Evolutionary conservation across 257 asterid genomes (phyloP).

Genomic region (Petrea volubilis): DNA sequence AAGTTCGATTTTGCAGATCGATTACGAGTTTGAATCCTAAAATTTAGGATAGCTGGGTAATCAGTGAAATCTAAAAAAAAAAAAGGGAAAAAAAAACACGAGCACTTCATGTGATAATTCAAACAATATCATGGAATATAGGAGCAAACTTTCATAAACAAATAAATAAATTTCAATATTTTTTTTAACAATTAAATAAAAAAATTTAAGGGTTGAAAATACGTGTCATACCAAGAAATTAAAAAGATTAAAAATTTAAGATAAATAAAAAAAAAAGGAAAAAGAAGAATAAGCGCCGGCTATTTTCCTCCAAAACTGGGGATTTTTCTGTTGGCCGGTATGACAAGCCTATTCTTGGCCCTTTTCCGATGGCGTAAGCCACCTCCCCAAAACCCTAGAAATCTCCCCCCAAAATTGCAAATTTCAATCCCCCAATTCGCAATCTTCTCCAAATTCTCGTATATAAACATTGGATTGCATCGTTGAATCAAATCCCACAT

Average conservation of each 20-base stretch:
- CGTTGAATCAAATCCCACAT: neutral
- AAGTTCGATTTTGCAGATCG: too few relatives aligned
- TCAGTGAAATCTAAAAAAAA: too few relatives aligned
- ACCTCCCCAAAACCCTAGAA: slow-evolving; percentile 36
- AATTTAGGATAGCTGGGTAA: too few relatives aligned
- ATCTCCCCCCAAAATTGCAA: neutral
- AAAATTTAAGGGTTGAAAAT: neutral
- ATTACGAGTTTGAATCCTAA: too few relatives aligned
- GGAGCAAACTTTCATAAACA: neutral
- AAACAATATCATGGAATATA: too few relatives aligned
- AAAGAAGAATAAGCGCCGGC: neutral
- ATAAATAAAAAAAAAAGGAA: neutral
- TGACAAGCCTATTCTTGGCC: slow-evolving; percentile 14
- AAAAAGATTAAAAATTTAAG: neutral
- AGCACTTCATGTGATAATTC: too few relatives aligned
- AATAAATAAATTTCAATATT: neutral
- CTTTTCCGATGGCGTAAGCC: slow-evolving; percentile 41
- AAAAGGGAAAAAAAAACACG: too few relatives aligned
- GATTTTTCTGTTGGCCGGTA: slow-evolving; percentile 27
- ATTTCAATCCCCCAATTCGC: neutral
- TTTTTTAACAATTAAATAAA: too few relatives aligned
- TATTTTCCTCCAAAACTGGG: slow-evolving; percentile 11
- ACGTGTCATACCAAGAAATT: neutral
- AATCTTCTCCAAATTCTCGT: neutral
- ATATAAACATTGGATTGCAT: neutral